Conservation (phyloP, 208 protist species). For the Crithidia expoeki region DNA sequence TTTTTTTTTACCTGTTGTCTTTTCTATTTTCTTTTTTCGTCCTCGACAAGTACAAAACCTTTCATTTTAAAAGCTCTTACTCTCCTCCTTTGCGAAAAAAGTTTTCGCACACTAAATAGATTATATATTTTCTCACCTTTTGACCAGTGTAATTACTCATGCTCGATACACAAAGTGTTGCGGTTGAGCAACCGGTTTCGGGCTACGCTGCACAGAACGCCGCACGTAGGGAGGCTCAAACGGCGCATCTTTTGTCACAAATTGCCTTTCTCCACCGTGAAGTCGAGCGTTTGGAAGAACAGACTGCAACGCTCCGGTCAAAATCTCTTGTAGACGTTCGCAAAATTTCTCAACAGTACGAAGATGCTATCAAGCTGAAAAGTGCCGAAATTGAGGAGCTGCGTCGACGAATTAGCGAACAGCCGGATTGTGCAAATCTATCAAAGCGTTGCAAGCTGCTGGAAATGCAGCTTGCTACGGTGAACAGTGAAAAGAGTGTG, state of each 20-base stretch:
- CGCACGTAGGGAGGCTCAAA: conserved; percentile 28
- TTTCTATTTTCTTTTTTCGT: background rate
- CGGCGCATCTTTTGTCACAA: conserved; percentile 65
- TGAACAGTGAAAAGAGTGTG: conserved; percentile 70
- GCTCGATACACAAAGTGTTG: background rate
- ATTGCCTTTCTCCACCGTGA: conserved; percentile 85
- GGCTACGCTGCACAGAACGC: background rate
- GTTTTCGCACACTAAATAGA: too few relatives aligned
- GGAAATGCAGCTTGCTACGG: conserved; percentile 74
- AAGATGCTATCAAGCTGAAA: conserved; percentile 58
- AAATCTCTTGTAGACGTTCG: conserved; percentile 35
- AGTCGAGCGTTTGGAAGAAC: conserved; percentile 74
- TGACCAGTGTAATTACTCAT: too few relatives aligned
- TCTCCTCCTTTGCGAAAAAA: conserved; percentile 3
- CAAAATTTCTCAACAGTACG: conserved; percentile 41
- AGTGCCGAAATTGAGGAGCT: conserved; percentile 42
- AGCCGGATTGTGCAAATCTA: conserved; percentile 47
- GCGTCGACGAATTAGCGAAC: conserved; percentile 24
- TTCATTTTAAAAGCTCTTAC: too few relatives aligned
- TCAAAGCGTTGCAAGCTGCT: conserved; percentile 54
- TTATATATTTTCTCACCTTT: too few relatives aligned
- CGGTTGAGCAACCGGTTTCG: background rate
- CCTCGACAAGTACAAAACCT: background rate
- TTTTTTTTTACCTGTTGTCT: background rate
- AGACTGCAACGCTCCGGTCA: conserved; percentile 35